Evolutionary conservation across 2,329 filamentous ascomycete genomes (phyloP), one percentile per base, ranked within the genome.

Genomic region (Claviceps capensis): DNA sequence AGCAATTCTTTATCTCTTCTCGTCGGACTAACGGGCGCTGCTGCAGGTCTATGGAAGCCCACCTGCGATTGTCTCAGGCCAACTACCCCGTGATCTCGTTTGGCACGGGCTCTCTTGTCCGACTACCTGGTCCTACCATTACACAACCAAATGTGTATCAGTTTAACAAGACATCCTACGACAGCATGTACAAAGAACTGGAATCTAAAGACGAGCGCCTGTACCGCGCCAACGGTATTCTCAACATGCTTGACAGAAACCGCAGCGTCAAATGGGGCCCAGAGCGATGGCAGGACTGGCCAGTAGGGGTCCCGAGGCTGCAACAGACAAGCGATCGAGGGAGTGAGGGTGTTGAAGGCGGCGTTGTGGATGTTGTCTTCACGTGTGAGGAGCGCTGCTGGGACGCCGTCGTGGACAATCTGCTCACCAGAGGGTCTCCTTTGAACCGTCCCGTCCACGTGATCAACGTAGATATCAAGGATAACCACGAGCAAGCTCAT

Each of bases 331-430:
- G 77, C 45, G 85, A 96, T 64, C 82, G 85, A 63, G 93, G 93
- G 23, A 82, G 82, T 53, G 67, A 78, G 17, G 93, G 93, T 16
- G 86, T 86, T 7, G 93, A 98, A 67, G 86, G 84, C 7, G 93
- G 93, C 6, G 76, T 95, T 4, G 90, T 95, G 0, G 93, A 98
- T 64, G 74, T 97, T 6, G 90, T 98, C 53, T 90, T 98, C 59
- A 98, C 93, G 0, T 98, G 93, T 64, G 93, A 98, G 67, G 93
- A 98, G 70, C 78, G 93, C 55, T 98, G 93, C 65, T 98, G 94
- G 88, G 93, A 98, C 68, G 90, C 93, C 4, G 93, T 98, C 37
- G 79, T 98, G 11, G 93, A 98, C 61, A 91, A 98, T 65, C 74
- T 98, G 50, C 80, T 95, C 56, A 86, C 82, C 61, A 81, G 94